Base-by-base conservation (phyloP, 2,329 filamentous ascomycete genomes). In the Calcarisporium arbuscula region DNA sequence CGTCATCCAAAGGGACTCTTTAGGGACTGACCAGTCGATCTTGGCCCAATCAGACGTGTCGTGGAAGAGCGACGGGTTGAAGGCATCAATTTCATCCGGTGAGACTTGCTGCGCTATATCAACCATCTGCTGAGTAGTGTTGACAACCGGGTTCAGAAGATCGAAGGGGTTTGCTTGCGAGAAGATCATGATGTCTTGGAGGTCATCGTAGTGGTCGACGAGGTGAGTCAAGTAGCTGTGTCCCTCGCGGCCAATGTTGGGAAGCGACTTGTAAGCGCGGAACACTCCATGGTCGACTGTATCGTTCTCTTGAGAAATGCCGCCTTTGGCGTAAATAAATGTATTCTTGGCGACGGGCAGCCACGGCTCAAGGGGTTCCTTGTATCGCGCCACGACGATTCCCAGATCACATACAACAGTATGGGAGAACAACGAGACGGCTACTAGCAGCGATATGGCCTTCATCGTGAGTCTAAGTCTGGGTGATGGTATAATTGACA, bases 1-100 rank as follows among this genome's bases (percentile, higher is more conserved):
- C 10, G 28, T 35, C 7, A 39, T 35, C 36, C 32, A 39, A 5
- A 39, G 29, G n/a, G 32, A 36, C 32, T 39, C 36, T 8, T 39
- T 36, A 12, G 32, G 33, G 17, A 28, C 22, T 7, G 32, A 35
- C 36, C 28, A 36, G 18, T 39, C 32, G 19, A 39, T 35, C 18
- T 31, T 31, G 12, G 28, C 21, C 36, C 32, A 39, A 22, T 35
- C 28, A 19, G 30, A 15, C 3, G 32, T 19, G 11, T 39, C 22
- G 6, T 39, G 36, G 11, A 21, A 39, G 14, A 39, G 23, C 6
- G 22, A 2, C 21, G 28, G 28, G 12, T 39, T 20, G 11, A 39
- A 35, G 5, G 32, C 28, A 9, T 39, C 26, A 2, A 39, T 27
- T 22, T 39, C 28, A 8, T 22, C 28, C 10, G 15, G 27, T 4